Conservation (phyloP, 768 basidiomycete species). For the Rhizopogon vulgaris region DNA sequence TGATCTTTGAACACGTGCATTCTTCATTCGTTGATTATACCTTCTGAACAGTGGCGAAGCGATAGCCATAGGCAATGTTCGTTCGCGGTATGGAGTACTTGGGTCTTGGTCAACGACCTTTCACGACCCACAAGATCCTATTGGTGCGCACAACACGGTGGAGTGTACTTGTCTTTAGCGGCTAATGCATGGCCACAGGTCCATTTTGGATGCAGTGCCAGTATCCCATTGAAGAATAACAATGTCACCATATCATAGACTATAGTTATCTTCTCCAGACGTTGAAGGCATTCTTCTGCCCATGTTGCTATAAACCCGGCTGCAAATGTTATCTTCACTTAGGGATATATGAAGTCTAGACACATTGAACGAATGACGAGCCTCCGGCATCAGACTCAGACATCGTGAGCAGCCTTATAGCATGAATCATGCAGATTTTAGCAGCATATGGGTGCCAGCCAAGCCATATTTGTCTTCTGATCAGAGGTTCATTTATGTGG, state of each 20-base stretch:
- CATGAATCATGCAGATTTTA: no score
- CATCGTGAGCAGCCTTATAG: no score
- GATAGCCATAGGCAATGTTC: conserved; percentile 54
- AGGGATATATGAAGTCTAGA: neutral
- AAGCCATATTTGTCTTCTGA: no score
- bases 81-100: conserved; percentile 54
- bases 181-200: conserved; percentile 7
- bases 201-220: conserved; percentile 25
- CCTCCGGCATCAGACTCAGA: neutral
- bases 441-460: no score
- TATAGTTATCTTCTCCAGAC: neutral
- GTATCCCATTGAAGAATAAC: conserved; percentile 16
- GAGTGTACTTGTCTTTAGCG: neutral
- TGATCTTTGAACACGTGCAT: conserved; percentile 3
- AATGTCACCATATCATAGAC: no score
- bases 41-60: conserved; percentile 45
- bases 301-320: neutral
- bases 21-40: neutral
- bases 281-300: no score
- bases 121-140: conserved; percentile 41
- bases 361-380: neutral
- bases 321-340: neutral
- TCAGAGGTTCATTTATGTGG: no score
- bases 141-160: conserved; percentile 26
- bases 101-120: conserved; percentile 46